phyloP scores from a whole-genome alignment of 2,329 filamentous ascomycete species.

The Lasiodiplodia hormozganensis region DNA sequence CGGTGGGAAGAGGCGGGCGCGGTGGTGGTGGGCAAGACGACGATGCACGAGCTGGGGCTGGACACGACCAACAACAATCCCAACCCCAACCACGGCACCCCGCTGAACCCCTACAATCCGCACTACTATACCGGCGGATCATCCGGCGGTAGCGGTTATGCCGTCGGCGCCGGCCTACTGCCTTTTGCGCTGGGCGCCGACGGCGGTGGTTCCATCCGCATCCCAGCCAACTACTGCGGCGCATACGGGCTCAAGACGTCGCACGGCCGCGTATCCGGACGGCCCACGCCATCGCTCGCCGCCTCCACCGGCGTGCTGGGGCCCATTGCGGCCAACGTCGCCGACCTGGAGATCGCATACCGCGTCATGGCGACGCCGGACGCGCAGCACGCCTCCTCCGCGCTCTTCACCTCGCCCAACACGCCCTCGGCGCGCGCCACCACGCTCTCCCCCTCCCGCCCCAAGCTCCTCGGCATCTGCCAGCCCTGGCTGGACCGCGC shows the following conservation, averaged over 20 bases:
- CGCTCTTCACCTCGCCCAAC: slow-evolving; percentile 64
- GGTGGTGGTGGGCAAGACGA: slow-evolving; percentile 76
- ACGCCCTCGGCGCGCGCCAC: slow-evolving; percentile 47
- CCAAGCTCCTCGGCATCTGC: slow-evolving; percentile 74
- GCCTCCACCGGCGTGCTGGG: slow-evolving; percentile 72
- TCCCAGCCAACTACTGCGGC: slow-evolving; percentile 78
- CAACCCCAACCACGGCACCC: slow-evolving; percentile 80
- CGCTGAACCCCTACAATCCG: slow-evolving; percentile 75
- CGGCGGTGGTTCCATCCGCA: slow-evolving; percentile 76
- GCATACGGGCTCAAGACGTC: slow-evolving; percentile 82
- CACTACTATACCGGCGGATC: slow-evolving; percentile 82
- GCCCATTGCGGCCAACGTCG: slow-evolving; percentile 76
- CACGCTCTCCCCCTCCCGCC: slow-evolving; percentile 43
- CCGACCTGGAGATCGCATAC: slow-evolving; percentile 84
- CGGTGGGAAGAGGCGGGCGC: slow-evolving; percentile 78
- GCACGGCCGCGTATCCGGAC: slow-evolving; percentile 70
- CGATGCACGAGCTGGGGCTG: slow-evolving; percentile 72
- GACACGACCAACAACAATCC: slow-evolving; percentile 76
- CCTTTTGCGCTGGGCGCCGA: slow-evolving; percentile 76
- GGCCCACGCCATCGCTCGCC: slow-evolving; percentile 65
- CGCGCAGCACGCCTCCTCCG: slow-evolving; percentile 65
- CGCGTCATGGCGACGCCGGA: slow-evolving; percentile 78
- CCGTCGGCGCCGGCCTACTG: slow-evolving; percentile 72
- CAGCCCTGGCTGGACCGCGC: slow-evolving; percentile 73
- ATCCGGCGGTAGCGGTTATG: slow-evolving; percentile 77